These are phyloP conservation scores for Neltuma alba DNA, from an alignment of 306 rosid species.

Conservation along the genomic window DNA sequence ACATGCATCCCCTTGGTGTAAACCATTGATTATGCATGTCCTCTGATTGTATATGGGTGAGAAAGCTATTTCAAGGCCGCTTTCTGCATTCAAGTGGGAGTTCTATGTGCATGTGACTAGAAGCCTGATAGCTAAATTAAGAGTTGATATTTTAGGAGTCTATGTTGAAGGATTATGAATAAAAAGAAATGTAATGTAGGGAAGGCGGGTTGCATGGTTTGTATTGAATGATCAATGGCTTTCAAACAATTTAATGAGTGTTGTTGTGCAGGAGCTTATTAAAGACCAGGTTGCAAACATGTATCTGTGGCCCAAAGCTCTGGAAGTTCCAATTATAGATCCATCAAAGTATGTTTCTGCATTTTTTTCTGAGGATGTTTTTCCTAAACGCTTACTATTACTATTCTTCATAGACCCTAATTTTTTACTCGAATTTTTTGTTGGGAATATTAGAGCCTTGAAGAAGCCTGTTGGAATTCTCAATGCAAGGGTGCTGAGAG, in stretches of 20 bases:
- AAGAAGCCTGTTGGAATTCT: constrained; percentile 83
- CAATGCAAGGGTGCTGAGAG: constrained; percentile 64
- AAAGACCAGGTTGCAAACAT: constrained; percentile 86
- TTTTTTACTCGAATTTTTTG: constrained; percentile 21
- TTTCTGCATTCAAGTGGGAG: constrained; percentile 19
- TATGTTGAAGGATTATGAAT: background rate
- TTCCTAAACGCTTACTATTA: background rate
- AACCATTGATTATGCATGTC: constrained; percentile 18
- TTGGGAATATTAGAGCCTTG: constrained; percentile 55
- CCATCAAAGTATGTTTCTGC: constrained; percentile 60
- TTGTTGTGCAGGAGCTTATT: constrained; percentile 65
- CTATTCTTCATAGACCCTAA: background rate
- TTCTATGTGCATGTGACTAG: constrained; percentile 18
- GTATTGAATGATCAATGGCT: constrained; percentile 1
- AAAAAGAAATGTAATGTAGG: background rate
- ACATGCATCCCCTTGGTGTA: constrained; percentile 9
- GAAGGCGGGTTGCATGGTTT: background rate
- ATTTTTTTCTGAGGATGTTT: constrained; percentile 1
- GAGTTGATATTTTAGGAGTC: background rate
- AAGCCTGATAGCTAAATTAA: constrained; percentile 27
- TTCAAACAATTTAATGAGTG: constrained; percentile 19
- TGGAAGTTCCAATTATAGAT: constrained; percentile 76
- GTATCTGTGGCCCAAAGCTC: constrained; percentile 93
- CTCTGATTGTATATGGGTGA: constrained; percentile 17
- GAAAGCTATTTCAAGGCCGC: constrained; percentile 17